These are phyloP conservation scores for Sapria himalayana DNA, from an alignment of 345 rosid species.

Conservation along the genomic window DNA sequence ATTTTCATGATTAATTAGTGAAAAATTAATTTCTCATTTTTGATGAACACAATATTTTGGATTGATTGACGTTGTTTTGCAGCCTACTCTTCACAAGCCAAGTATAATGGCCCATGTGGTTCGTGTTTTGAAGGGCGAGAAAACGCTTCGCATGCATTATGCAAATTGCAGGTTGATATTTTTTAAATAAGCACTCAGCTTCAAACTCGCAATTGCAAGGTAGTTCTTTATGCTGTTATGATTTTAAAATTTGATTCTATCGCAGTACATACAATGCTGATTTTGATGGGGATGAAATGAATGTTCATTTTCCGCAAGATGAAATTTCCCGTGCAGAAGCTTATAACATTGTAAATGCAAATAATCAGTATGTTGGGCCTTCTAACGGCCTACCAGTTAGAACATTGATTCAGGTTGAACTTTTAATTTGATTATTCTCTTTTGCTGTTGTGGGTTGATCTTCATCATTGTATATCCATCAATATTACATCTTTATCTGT, in stretches of 20 bases:
- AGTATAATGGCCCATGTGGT: constrained; percentile 94
- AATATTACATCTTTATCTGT: constrained; percentile 5
- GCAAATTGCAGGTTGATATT: constrained; percentile 95
- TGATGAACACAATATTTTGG: too few species aligned
- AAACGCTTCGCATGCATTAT: constrained; percentile 93
- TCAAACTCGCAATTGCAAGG: too few species aligned
- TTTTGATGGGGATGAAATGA: constrained; percentile 99
- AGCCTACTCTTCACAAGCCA: constrained; percentile 98
- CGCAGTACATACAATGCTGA: constrained; percentile 96
- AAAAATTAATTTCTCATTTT: too few species aligned
- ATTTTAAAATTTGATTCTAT: constrained; percentile 9
- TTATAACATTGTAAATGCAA: constrained; percentile 93
- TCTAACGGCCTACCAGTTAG: constrained; percentile 90
- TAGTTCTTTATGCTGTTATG: too few species aligned
- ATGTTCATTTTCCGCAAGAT: constrained; percentile 99
- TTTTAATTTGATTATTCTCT: background rate
- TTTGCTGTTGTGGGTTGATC: constrained; percentile 6
- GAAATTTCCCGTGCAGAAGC: constrained; percentile 96
- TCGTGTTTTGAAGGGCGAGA: constrained; percentile 82
- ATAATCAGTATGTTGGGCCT: constrained; percentile 86
- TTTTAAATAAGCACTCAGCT: too few species aligned
- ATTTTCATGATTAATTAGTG: too few species aligned
- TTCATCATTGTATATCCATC: background rate
- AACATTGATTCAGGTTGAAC: constrained; percentile 74
- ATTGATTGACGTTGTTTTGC: too few species aligned